A percentile compares a stretch with the other conserved stretches of the same genome.
Conservation (phyloP, 1,284 basidiomycete genomes). For the Crocinoboletus sp. region DNA sequence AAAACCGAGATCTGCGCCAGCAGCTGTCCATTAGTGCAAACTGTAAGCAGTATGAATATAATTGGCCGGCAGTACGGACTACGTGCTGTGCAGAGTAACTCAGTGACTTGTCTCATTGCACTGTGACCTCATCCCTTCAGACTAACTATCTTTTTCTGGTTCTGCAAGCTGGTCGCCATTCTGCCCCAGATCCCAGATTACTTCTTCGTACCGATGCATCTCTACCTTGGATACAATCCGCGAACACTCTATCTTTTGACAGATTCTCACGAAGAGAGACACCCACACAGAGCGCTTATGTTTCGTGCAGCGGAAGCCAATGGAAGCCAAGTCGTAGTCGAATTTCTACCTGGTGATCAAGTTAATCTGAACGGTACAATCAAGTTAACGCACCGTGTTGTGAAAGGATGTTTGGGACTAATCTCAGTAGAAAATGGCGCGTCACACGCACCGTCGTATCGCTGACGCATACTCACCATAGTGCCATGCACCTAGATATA, state of each 20-base stretch:
- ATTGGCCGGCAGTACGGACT: no score
- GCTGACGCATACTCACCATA: slow-evolving; percentile 5
- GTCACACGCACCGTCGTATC: slow-evolving; percentile 21
- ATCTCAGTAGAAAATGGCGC: slow-evolving; percentile 65
- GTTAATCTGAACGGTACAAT: slow-evolving; percentile 63
- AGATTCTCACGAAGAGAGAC: slow-evolving; percentile 56
- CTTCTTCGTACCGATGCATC: slow-evolving; percentile 47
- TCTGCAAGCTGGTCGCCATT: not conserved
- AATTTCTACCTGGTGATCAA: slow-evolving; percentile 71
- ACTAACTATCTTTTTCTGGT: no score
- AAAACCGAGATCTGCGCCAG: not conserved
- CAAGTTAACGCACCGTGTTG: slow-evolving; percentile 57
- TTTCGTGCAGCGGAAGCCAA: slow-evolving; percentile 62
- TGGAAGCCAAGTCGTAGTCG: slow-evolving; percentile 69
- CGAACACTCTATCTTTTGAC: slow-evolving; percentile 70
- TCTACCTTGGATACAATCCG: slow-evolving; percentile 63
- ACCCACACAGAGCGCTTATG: slow-evolving; percentile 58
- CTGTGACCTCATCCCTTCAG: no score
- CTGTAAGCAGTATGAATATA: no score
- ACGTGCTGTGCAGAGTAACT: no score
- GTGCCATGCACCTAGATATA: slow-evolving; percentile 63
- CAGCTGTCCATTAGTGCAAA: no score
- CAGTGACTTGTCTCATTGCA: no score
- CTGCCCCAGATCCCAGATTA: not conserved
- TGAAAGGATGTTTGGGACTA: slow-evolving; percentile 81